Percentiles rank a stretch among this genome's conserved stretches.
These are phyloP conservation scores for Tetrahymena borealis DNA, from an alignment of 73 alveolate species.

Conservation along the genomic window DNA sequence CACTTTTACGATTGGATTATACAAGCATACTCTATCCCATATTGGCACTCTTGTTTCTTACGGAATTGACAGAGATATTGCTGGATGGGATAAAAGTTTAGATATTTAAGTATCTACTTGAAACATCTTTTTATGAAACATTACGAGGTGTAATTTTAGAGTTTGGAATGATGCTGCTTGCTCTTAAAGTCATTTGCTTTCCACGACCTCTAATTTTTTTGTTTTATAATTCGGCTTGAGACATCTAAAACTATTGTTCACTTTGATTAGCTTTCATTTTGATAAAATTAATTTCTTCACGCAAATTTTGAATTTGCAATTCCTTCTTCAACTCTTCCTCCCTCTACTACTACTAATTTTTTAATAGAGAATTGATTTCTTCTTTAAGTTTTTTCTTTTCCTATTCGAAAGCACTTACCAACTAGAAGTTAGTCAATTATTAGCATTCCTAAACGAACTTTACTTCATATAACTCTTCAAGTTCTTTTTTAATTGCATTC, in stretches of 20 bases:
- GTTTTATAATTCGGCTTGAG: not conserved
- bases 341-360: not conserved
- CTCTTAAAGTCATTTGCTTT: not conserved
- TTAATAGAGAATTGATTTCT: not conserved
- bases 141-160: not conserved
- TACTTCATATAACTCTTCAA: not conserved
- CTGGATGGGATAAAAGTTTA: not conserved
- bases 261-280: not conserved
- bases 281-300: not conserved
- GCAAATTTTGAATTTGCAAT: not conserved
- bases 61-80: not conserved
- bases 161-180: not conserved
- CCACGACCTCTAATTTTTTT: not conserved
- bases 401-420: not conserved
- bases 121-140: not conserved
- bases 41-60: not conserved
- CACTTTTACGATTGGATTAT: not conserved
- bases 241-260: not conserved
- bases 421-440: not conserved
- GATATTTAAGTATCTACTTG: not conserved
- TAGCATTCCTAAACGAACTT: not conserved
- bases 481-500: not conserved
- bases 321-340: not conserved
- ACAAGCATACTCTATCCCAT: not conserved
- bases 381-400: not conserved